Evolutionary conservation across 1,284 basidiomycete species (phyloP).

Genomic region (Ustilago vetiveriae): DNA sequence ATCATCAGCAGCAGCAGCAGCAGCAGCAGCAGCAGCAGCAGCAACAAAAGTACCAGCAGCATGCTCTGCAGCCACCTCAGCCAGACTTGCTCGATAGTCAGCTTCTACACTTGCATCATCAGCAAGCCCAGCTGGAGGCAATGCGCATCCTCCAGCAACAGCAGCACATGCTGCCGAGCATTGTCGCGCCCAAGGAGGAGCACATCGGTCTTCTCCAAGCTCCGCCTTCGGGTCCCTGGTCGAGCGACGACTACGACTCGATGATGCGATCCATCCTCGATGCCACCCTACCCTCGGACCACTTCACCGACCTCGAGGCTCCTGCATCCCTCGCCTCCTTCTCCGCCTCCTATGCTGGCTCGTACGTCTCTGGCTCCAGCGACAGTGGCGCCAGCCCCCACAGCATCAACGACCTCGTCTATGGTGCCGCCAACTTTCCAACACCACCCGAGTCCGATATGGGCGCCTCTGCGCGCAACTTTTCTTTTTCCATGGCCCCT

Average conservation of each 20-base stretch:
- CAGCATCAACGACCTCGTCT: constrained; percentile 56
- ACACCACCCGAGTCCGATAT: constrained; percentile 47
- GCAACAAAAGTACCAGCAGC: constrained; percentile 9
- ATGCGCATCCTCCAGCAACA: constrained; percentile 29
- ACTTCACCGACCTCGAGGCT: constrained; percentile 37
- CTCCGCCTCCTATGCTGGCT: constrained; percentile 37
- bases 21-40: constrained; percentile 15
- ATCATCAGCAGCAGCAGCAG: constrained; percentile 18
- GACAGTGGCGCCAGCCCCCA: constrained; percentile 46
- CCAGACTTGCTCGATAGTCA: constrained; percentile 17
- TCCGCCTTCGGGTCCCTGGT: constrained; percentile 37
- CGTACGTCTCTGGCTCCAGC: constrained; percentile 43
- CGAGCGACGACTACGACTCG: constrained; percentile 46
- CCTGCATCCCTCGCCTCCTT: constrained; percentile 35
- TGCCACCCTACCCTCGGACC: constrained; percentile 25
- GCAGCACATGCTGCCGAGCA: constrained; percentile 28
- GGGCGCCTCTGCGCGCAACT: constrained; percentile 18
- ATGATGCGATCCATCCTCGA: constrained; percentile 50
- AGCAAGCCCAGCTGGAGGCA: constrained; percentile 27
- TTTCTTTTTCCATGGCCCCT: constrained; percentile 33
- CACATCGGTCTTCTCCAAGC: constrained; percentile 15
- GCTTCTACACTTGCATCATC: constrained; percentile 24
- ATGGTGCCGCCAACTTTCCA: constrained; percentile 40
- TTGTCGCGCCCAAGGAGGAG: constrained; percentile 26
- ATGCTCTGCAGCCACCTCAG: constrained; percentile 7